These are phyloP conservation scores for Diaporthe citri DNA, from an alignment of 2,329 filamentous ascomycete genomes.

Conservation along the genomic window DNA sequence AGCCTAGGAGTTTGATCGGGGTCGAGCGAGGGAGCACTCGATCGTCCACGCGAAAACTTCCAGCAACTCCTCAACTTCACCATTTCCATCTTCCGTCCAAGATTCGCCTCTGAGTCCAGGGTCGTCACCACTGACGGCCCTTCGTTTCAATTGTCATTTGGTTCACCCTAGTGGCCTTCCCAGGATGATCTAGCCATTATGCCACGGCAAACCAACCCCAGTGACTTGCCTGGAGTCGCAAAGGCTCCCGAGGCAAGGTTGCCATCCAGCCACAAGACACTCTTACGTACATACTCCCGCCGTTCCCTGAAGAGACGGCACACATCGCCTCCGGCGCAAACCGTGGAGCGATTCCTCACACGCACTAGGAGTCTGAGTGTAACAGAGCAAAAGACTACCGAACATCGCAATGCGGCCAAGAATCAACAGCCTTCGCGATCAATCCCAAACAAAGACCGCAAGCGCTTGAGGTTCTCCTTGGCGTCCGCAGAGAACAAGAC, in stretches of 20 bases:
- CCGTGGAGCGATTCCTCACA: neutral
- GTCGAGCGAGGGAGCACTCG: neutral
- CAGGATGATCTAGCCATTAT: neutral
- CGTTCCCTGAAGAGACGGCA: conserved; percentile 26
- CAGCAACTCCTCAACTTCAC: neutral
- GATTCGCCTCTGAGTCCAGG: neutral
- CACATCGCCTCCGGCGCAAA: neutral
- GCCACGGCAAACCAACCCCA: neutral
- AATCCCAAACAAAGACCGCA: neutral
- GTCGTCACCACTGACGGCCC: neutral
- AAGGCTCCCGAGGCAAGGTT: neutral
- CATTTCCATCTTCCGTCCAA: too few species aligned
- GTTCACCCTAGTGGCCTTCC: neutral
- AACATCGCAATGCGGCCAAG: neutral
- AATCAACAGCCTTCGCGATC: neutral
- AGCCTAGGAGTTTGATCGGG: neutral
- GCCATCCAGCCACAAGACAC: neutral
- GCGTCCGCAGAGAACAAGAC: neutral
- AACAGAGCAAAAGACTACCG: neutral
- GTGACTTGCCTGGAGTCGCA: neutral
- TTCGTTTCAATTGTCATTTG: neutral
- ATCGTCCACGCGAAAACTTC: neutral
- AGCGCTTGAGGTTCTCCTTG: neutral
- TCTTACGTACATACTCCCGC: conserved; percentile 34
- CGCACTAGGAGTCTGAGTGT: conserved; percentile 6